Base-by-base conservation (phyloP, 2,329 filamentous ascomycete species). In the Diaporthe longicolla region DNA sequence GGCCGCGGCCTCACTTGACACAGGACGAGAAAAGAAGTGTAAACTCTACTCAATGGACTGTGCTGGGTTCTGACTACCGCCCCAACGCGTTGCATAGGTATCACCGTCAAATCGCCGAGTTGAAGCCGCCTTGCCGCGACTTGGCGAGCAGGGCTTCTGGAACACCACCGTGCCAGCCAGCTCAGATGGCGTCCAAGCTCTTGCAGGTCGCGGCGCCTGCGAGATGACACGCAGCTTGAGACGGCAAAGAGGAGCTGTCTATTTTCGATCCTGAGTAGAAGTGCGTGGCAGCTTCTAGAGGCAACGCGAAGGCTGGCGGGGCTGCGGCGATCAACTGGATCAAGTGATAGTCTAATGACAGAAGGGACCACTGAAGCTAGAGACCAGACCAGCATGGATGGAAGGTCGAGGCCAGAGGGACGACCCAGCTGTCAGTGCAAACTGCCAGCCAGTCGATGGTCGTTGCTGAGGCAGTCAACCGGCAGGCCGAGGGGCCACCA, bases 121-220 rank as follows among this genome's bases (percentile, higher is more conserved):
- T 35, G 70, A 63, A 48, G 32, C 72, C 58, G 57, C n/a, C 58
- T 32, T 66, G 35, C 68, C 68, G 72, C 50, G 68, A 66, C 72
- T 57, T 61, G 68, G 69, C 72, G 50, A 26, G 48, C 65, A 71
- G 68, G 72, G 57, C 48, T 73, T 58, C 72, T 73, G 37, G 72
- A 73, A 71, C 57, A 45, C 40, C 54, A 63, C 66, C 54, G 45
- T 50, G 37, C 69, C 55, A 29, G 35, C 50, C 43, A 43, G 48
- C n/a, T 58, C 54, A 48, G 59, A 50, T 52, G 65, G 63, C 35
- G 48, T 40, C 45, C 26, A 37, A 26, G 63, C 48, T 52, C 26
- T 45, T 11, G 19, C n/a, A 15, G 7, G 10, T 4, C 29, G 32
- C 45, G 7, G 29, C 32, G 13, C 32, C n/a, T 19, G 32, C 48